These are phyloP conservation scores for Geotrichum australiense DNA, from an alignment of 1,139 yeast species.

Conservation along the genomic window DNA sequence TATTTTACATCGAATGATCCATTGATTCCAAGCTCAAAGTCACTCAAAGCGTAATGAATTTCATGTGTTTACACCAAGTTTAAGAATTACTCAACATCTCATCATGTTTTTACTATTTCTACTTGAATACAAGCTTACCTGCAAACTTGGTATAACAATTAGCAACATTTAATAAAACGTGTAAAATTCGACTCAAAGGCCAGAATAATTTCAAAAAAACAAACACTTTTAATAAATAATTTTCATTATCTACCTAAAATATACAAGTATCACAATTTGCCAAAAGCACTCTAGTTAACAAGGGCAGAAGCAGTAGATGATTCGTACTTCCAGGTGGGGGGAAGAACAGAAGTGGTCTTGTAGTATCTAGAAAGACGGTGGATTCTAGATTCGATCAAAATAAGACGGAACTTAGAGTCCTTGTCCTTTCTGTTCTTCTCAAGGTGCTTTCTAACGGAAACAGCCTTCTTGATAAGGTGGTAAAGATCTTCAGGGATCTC, in stretches of 20 bases:
- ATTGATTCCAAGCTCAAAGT: too few relatives aligned
- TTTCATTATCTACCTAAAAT: conserved; percentile 7
- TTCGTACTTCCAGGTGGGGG: conserved; percentile 99
- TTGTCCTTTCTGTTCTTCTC: conserved; percentile 99
- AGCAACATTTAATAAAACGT: too few relatives aligned
- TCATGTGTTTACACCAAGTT: too few relatives aligned
- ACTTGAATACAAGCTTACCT: too few relatives aligned
- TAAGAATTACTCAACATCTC: too few relatives aligned
- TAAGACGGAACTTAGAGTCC: conserved; percentile 99
- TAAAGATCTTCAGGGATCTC: conserved; percentile 99
- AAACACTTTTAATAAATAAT: conserved; percentile 1
- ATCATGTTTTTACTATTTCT: too few relatives aligned
- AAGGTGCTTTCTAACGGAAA: conserved; percentile 98
- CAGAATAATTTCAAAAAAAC: too few relatives aligned
- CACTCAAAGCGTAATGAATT: too few relatives aligned
- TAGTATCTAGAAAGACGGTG: conserved; percentile 99
- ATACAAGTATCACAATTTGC: conserved; percentile 9
- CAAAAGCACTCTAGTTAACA: conserved; percentile 76
- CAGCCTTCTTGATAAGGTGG: conserved; percentile 99
- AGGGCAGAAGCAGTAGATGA: conserved; percentile 99
- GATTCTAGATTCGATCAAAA: conserved; percentile 99
- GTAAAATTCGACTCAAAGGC: too few relatives aligned
- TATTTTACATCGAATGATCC: too few relatives aligned
- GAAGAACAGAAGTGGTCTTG: conserved; percentile 98
- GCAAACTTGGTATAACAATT: too few relatives aligned